Percentiles rank a stretch among this genome's conserved stretches.
Evolutionary conservation across 148 eudicot genomes (phyloP).

Genomic region (Arctostaphylos glauca): DNA sequence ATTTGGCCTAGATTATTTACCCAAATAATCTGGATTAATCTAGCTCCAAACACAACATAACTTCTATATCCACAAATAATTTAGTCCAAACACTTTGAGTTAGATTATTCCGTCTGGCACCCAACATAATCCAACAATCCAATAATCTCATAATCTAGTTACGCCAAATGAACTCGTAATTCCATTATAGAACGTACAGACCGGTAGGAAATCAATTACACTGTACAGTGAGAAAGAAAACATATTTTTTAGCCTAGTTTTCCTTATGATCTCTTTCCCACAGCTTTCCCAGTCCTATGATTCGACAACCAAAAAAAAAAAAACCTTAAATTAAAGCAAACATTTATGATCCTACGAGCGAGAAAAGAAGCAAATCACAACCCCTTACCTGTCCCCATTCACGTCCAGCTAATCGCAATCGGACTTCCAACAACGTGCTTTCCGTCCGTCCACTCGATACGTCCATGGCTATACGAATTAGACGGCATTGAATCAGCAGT

Average conservation of each 20-base stretch:
- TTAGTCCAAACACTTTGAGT: too few relatives aligned
- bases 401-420: slow-evolving; percentile 70
- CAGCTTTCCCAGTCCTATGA: background rate
- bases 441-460: slow-evolving; percentile 87
- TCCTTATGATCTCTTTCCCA: background rate
- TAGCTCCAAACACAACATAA: too few relatives aligned
- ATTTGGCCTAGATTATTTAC: too few relatives aligned
- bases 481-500: slow-evolving; percentile 48
- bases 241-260: background rate
- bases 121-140: too few relatives aligned
- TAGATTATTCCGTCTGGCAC: too few relatives aligned
- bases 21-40: too few relatives aligned
- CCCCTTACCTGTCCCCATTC: background rate
- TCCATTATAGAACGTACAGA: background rate
- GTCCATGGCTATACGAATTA: slow-evolving; percentile 46
- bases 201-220: background rate
- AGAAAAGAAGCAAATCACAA: background rate
- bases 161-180: too few relatives aligned
- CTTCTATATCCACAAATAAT: too few relatives aligned
- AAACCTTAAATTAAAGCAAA: background rate
- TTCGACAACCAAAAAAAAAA: background rate
- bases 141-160: too few relatives aligned
- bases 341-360: background rate
- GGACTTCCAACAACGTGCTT: slow-evolving; percentile 82
- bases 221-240: background rate